Evolutionary conservation across 768 basidiomycete genomes (phyloP).

Genomic region (Coprinopsis sp.): DNA sequence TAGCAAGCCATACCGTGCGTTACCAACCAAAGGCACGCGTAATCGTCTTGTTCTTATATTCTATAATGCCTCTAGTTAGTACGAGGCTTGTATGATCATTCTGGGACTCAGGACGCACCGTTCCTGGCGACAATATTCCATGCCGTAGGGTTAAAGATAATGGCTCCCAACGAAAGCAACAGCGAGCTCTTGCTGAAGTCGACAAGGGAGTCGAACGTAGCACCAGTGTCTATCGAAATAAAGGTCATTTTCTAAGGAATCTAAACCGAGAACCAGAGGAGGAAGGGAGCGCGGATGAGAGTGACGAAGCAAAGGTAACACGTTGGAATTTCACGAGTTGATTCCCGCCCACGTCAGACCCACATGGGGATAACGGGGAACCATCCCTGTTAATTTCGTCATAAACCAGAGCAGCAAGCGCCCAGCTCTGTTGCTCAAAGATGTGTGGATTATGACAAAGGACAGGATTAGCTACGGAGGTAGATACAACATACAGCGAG

Average conservation of each 20-base stretch:
- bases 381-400: too few relatives aligned
- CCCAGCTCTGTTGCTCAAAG: too few relatives aligned
- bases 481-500: too few relatives aligned
- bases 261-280: too few relatives aligned
- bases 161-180: conserved; percentile 58
- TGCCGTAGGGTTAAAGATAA: conserved; percentile 87
- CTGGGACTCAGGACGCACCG: conserved; percentile 47
- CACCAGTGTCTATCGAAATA: conserved; percentile 10
- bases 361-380: too few relatives aligned
- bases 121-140: conserved; percentile 96
- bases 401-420: too few relatives aligned
- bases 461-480: too few relatives aligned
- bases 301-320: too few relatives aligned
- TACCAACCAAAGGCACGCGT: conserved; percentile 80
- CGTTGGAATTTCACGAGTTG: too few relatives aligned
- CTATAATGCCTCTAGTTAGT: conserved; percentile 12
- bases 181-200: conserved; percentile 66
- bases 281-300: too few relatives aligned
- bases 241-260: background rate
- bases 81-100: background rate
- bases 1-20: conserved; percentile 76
- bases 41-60: conserved; percentile 81
- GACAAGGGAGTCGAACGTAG: conserved; percentile 33
- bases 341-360: too few relatives aligned
- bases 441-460: too few relatives aligned